Conservation (phyloP, 208 protist species). For the Tritrichomonas foetus region DNA sequence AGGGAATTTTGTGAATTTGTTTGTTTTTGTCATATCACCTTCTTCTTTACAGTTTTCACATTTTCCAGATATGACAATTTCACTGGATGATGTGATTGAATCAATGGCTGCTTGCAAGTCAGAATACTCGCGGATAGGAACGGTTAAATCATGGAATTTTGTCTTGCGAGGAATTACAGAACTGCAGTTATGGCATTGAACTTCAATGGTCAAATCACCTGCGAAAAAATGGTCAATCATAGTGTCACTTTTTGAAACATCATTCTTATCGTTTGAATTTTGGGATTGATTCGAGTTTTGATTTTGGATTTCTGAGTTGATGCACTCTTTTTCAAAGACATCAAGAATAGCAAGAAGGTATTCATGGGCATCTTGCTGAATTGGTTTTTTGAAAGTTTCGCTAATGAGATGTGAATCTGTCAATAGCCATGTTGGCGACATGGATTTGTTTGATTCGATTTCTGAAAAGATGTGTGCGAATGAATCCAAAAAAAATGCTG, state of each 20-base stretch:
- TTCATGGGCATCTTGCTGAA: slow-evolving; percentile 7
- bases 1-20: background rate
- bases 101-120: background rate
- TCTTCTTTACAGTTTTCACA: background rate
- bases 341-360: background rate
- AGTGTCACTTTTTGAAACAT: background rate
- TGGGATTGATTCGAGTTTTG: too few relatives aligned
- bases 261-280: too few relatives aligned
- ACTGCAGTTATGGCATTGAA: background rate
- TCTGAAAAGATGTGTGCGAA: background rate
- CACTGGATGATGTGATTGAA: background rate
- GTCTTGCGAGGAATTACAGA: background rate
- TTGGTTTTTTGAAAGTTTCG: background rate
- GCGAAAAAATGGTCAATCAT: background rate
- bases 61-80: background rate
- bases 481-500: background rate
- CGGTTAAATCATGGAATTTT: background rate
- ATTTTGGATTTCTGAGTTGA: background rate
- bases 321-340: background rate
- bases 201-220: background rate
- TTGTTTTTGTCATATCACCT: background rate
- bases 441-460: background rate
- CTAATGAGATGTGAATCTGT: background rate
- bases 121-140: background rate
- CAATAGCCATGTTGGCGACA: background rate